phyloP scores from a whole-genome alignment of 192 early-diverging fungal species.

The Backusella morwellensis region DNA sequence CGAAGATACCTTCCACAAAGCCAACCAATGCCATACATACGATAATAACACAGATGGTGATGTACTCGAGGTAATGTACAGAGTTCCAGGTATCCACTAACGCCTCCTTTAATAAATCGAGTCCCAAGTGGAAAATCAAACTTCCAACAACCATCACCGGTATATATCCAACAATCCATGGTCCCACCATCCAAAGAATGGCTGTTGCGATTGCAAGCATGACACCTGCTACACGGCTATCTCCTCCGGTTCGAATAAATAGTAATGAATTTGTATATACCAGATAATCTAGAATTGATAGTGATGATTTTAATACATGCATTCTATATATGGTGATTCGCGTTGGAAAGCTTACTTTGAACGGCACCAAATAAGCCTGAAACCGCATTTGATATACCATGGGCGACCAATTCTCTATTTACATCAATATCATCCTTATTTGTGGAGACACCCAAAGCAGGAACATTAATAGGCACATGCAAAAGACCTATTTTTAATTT shows the following conservation, averaged over 20 bases:
- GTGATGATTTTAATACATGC: background rate
- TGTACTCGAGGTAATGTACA: conserved; percentile 87
- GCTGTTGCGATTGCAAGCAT: conserved; percentile 78
- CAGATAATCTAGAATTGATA: conserved; percentile 66
- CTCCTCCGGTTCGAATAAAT: conserved; percentile 91
- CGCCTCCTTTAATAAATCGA: conserved; percentile 92
- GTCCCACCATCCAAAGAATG: conserved; percentile 78
- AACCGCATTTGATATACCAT: conserved; percentile 85
- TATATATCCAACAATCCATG: conserved; percentile 86
- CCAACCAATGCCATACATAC: conserved; percentile 85
- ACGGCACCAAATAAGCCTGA: conserved; percentile 78
- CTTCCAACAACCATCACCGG: conserved; percentile 94
- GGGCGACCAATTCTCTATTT: conserved; percentile 89
- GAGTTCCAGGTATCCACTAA: conserved; percentile 83
- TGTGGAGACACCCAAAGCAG: conserved; percentile 90
- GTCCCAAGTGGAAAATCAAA: conserved; percentile 93
- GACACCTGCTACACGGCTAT: conserved; percentile 79
- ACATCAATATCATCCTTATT: conserved; percentile 84
- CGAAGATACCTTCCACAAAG: conserved; percentile 96
- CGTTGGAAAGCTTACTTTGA: conserved; percentile 55
- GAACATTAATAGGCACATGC: conserved; percentile 98
- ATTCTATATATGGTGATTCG: background rate
- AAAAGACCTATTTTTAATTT: conserved; percentile 58
- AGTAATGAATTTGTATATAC: conserved; percentile 92
- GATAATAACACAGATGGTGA: conserved; percentile 85